Evolutionary conservation across 139 green algal species (phyloP), one percentile per base, ranked within the genome.

Genomic region (Coelastrella sp.): DNA sequence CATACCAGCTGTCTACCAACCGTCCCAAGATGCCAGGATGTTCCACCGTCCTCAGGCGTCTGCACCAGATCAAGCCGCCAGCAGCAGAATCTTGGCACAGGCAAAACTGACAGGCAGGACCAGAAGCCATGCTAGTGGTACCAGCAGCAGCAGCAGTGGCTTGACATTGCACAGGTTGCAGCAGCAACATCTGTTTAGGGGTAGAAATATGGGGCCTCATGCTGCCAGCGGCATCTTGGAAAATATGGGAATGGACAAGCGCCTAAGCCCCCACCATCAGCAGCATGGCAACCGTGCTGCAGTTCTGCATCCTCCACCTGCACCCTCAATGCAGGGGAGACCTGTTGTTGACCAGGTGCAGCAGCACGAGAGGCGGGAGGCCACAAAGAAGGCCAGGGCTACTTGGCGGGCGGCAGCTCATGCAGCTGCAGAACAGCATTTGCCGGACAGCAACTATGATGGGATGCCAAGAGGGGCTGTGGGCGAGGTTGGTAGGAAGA

Each of bases 121-220:
- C 58, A 57, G 78, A 25, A 66, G 75, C 63, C 63, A 17, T 78
- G 70, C 19, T 7, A 72, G 63, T 72, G 15, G 74, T 24, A 84
- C 22, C 78, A 84, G 79, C 79, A 84, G 56, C 79, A 72, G 57
- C 15, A 84, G 79, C 79, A 84, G 79, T 49, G 35, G 35, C 79
- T 70, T 22, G 3, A 17, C 63, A 70, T 15, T 70, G 63, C 4
- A 14, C 12, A 14, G 15, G 63, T 4, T 27, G 1, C 68, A 10
- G 15, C 17, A 76, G 19, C 68, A 76, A 19, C 7, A 19, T 27
- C 15, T 8, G 17, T 25, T 11, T 24, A 25, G 17, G 19, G 24
- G 17, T 8, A 19, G 15, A 27, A 76, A 19, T 8, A 76, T 24
- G 68, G 17, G n/a, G n/a, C 19, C 17, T 19, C n/a, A 19, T 11